Percentiles rank a stretch among this genome's conserved stretches.
phyloP scores from a whole-genome alignment of 2,329 filamentous ascomycete species.

The Beauveria scarabaeidicola region DNA sequence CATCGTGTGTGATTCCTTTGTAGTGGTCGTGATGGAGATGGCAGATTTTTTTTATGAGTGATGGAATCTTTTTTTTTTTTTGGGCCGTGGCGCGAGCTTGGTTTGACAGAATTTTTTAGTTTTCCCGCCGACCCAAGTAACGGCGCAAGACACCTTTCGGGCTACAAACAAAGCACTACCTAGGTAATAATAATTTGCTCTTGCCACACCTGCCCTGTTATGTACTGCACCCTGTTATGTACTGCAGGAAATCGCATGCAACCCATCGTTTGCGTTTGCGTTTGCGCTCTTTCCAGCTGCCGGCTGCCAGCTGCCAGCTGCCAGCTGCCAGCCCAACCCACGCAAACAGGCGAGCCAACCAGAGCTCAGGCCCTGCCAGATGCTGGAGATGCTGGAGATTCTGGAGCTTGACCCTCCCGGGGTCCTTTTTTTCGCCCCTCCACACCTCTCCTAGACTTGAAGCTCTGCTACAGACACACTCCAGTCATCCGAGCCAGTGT shows the following conservation, averaged over 20 bases:
- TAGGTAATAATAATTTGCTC: too few relatives aligned
- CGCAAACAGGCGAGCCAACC: neutral
- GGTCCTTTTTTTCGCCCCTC: slow-evolving; percentile 5
- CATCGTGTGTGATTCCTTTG: slow-evolving; percentile 9
- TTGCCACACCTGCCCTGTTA: neutral
- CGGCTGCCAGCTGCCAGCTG: neutral
- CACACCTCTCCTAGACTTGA: neutral
- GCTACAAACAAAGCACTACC: neutral
- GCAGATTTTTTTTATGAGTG: neutral
- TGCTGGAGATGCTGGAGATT: neutral
- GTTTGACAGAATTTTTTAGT: neutral
- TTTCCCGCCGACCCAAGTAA: neutral
- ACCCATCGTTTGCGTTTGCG: neutral
- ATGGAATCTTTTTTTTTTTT: neutral
- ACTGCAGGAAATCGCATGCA: too few relatives aligned
- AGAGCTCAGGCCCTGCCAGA: neutral
- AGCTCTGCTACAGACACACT: neutral
- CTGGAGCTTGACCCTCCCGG: slow-evolving; percentile 2
- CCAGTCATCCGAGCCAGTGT: neutral
- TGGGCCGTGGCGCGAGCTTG: neutral
- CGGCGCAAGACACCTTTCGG: too few relatives aligned
- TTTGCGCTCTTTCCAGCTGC: neutral
- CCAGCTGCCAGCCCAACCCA: neutral
- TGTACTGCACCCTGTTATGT: too few relatives aligned
- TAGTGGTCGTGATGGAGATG: slow-evolving; percentile 1